Conservation (phyloP, 2,329 filamentous ascomycete genomes). For the Pseudogymnoascus sp. region DNA sequence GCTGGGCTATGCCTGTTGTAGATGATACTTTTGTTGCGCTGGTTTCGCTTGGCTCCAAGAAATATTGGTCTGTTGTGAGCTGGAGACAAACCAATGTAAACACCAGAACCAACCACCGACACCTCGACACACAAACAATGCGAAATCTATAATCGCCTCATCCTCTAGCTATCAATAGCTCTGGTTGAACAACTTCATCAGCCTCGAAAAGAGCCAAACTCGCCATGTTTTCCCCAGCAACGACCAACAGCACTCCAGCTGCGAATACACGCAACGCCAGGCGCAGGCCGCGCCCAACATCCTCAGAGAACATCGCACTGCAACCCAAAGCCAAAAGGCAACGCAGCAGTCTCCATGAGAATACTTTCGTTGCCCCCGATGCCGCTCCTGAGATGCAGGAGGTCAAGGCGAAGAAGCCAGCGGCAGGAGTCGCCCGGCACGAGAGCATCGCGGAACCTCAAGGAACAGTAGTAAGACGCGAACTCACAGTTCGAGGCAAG, state of each 20-base stretch:
- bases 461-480: slow-evolving; percentile 30
- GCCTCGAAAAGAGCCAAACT: neutral
- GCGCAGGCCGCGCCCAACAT: slow-evolving; percentile 52
- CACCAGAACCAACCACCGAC: slow-evolving; percentile 6
- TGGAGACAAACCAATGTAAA: slow-evolving; percentile 9
- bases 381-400: slow-evolving; percentile 46
- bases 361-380: slow-evolving; percentile 48
- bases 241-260: slow-evolving; percentile 43
- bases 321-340: slow-evolving; percentile 59
- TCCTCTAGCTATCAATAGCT: slow-evolving; percentile 1
- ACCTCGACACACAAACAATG: slow-evolving; percentile 6
- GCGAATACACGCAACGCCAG: slow-evolving; percentile 50
- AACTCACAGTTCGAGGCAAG: slow-evolving; percentile 54
- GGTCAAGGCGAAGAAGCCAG: slow-evolving; percentile 44
- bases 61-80: slow-evolving; percentile 1
- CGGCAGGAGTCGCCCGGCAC: slow-evolving; percentile 32
- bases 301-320: slow-evolving; percentile 44
- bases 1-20: slow-evolving; percentile 4
- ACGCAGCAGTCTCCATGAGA: slow-evolving; percentile 49
- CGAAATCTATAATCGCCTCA: slow-evolving; percentile 2
- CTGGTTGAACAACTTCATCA: neutral
- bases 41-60: slow-evolving; percentile 9
- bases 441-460: slow-evolving; percentile 20
- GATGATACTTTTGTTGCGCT: slow-evolving; percentile 10
- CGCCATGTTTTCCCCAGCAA: slow-evolving; percentile 50